Evolutionary conservation across 805 yeast species (phyloP), one percentile per base, ranked within the genome.

Genomic region (Grigorovia jiainica): DNA sequence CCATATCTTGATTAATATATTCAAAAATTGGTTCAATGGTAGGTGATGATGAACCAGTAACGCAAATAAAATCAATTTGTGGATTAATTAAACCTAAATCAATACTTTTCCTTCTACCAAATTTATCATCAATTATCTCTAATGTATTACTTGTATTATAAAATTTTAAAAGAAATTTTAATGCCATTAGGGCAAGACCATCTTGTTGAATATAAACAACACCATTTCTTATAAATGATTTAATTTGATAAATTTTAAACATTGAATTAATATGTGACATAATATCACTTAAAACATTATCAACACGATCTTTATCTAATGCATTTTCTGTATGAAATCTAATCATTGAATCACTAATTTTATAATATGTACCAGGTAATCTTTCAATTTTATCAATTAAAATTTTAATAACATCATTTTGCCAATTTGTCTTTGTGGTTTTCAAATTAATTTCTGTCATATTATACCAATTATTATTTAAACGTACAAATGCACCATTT

Each of bases 201-300:
- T 70, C 66, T 48, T 81, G 81, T 55, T 85, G 89, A 10, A 87
- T 78, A 36, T 81, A 76, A 6, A 87, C 79, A 30, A 78, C 73
- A 47, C 77, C 75, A 44, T 78, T 73, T 42, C 82, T 77, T 34
- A 84, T 67, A 25, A 81, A 77, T 2, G 96, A 95, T 60, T 87
- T 95, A 11, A 89, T 70, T 27, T 76, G 75, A 37, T 70, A 72
- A 15, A 71, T 75, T 8, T 73, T 71, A 55, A 77, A 83, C 21
- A 81, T 66, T 37, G 82, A 92, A 60, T 90, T 87, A 42, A 89
- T 77, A 58, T 87, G 89, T 17, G 87, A 79, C 35, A 89, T 78
- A 43, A 82, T 72, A 50, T 89, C 97, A 39, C 97, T 96, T 63
- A 86, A 73, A 15, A 79, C 71, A 34, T 78, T 70, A 19, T 72